Base-by-base conservation (phyloP, 495 filamentous ascomycete species). In the Penicillium soppii region DNA sequence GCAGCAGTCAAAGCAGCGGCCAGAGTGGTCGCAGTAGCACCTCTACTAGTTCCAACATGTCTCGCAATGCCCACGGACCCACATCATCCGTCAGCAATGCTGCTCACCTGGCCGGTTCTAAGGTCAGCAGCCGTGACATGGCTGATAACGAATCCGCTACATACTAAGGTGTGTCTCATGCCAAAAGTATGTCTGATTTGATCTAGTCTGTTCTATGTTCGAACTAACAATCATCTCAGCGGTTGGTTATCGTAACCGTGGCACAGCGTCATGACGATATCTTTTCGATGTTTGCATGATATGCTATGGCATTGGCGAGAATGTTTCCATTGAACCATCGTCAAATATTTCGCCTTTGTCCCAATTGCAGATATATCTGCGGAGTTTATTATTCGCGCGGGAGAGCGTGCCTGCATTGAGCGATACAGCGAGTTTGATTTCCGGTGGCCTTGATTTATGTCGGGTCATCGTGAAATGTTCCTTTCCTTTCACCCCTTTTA, bases 1-100 rank as follows among this genome's bases (percentile, higher is more conserved):
- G 50, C 37, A 69, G 69, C 45, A 72, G 72, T 38, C 53, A 61
- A 41, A 68, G 63, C 38, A 70, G 69, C 42, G 60, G 59, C 33
- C 50, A 50, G 49, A 73, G 73, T 37, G 60, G 65, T 39, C 44
- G 60, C 21, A 72, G 66, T 40, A 54, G 58, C 36, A 15, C 20
- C 23, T 67, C 62, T 4, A 50, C 44, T 27, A 58, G 56, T 29
- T 52, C 57, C 39, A 17, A 49, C 3, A 35, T 65, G 12, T 40
- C 60, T 29, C 37, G 53, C 12, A 56, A 58, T 21, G 56, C 62
- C 15, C 53, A 57, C n/a, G 57, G 51, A 7, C 27, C 53, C 26
- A 41, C 50, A 8, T 51, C 59, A 5, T 54, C 59, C 1, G 53
- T 52, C 17, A 23, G 30, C 22, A 36, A 48, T 37, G 56, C 55